Conservation (phyloP, 257 asterid species). For the Plantago major region DNA sequence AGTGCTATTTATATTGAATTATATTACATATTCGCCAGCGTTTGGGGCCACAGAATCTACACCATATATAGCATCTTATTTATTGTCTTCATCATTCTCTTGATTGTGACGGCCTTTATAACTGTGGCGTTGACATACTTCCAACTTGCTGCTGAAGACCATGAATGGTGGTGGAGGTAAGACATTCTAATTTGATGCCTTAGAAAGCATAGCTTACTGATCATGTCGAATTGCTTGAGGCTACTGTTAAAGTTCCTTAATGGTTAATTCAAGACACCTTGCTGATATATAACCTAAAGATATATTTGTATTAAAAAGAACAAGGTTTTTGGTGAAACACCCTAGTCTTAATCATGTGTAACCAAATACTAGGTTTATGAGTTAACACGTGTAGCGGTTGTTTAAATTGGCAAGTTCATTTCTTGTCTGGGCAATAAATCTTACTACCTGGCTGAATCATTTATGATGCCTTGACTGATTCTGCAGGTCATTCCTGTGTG, state of each 20-base stretch:
- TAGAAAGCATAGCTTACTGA: not conserved
- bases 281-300: too few relatives aligned
- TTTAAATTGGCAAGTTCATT: not conserved
- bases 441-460: not conserved
- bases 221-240: not conserved
- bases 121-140: constrained; percentile 84
- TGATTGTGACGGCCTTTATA: constrained; percentile 82
- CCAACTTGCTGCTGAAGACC: constrained; percentile 95
- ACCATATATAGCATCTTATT: constrained; percentile 81
- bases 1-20: constrained; percentile 91
- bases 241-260: too few relatives aligned
- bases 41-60: constrained; percentile 92
- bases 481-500: constrained; percentile 76
- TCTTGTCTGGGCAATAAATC: not conserved
- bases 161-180: constrained; percentile 99
- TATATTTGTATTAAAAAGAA: too few relatives aligned
- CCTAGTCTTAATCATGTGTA: too few relatives aligned
- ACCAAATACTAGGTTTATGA: too few relatives aligned
- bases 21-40: constrained; percentile 84
- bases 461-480: constrained; percentile 1
- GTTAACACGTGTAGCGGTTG: too few relatives aligned
- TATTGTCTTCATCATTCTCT: constrained; percentile 78
- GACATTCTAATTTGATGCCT: constrained; percentile 5
- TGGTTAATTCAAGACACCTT: too few relatives aligned
- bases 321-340: too few relatives aligned